Evolutionary conservation across 2,329 filamentous ascomycete species (phyloP), one percentile per base, ranked within the genome.

Genomic region (Zymoseptoria pseudotritici): DNA sequence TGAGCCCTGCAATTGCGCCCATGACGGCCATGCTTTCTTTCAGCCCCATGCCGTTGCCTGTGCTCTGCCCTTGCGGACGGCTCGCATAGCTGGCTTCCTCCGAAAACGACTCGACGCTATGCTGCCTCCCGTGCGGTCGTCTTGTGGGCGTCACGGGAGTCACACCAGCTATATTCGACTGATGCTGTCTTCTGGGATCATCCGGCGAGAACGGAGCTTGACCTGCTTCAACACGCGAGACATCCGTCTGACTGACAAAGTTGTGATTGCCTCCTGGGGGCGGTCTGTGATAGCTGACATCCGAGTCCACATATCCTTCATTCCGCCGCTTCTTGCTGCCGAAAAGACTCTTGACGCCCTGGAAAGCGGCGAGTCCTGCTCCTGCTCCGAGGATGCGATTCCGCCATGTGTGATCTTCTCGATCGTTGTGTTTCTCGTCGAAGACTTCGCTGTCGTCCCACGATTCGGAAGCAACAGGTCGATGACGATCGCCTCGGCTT

Each of bases 331-430:
- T 78, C 52, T 82, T 82, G 19, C 77, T 74, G 52, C 64, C 65
- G 86, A 90, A 11, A 84, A 86, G 63, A 83, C 88, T 73, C 70
- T 74, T 70, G 1, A 70, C 63, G 9, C 71, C 66, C 66, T 72
- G 61, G 46, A 71, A 69, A 42, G 70, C 72, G 36, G 76, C 77
- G n/a, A 79, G 69, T 9, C 77, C 78, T 36, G 75, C 78, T 17
- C 73, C 76, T 61, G 74, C 78, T 21, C 76, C 78, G 8, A 80
- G 62, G 4, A 81, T 59, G 9, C 77, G 72, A 58, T 80, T 73
- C 26, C 74, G 72, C 79, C 79, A 81, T 0, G 76, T 76, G 24
- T 71, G 63, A 20, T 60, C 57, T 19, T 63, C 62, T 13, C 61
- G 62, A 17, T 64, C 63, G 17, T 67, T 69, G 59, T 75, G 76